Evolutionary conservation across 2,329 filamentous ascomycete genomes (phyloP).

Genomic region (Berkeleyomyces basicola): DNA sequence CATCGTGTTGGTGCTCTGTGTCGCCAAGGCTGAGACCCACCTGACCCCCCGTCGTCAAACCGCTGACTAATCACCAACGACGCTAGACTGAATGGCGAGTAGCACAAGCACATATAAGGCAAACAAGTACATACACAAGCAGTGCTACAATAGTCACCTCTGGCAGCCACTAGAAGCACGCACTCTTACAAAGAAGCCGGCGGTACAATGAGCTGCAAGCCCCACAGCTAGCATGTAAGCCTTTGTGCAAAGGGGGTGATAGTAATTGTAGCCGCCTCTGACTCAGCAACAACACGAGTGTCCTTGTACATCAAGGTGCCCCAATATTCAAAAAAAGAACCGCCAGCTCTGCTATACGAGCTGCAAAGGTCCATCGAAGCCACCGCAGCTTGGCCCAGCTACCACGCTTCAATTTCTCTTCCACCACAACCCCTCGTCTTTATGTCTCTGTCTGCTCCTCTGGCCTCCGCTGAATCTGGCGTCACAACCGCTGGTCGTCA

Average conservation of each 20-base stretch:
- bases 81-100: background rate
- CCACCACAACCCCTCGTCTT: background rate
- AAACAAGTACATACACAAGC: background rate
- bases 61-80: background rate
- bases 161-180: too few relatives aligned
- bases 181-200: too few relatives aligned
- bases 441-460: background rate
- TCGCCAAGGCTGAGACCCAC: background rate
- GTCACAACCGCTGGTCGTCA: constrained; percentile 4
- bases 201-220: too few relatives aligned
- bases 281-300: too few relatives aligned
- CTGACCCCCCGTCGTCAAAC: background rate
- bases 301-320: background rate
- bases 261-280: background rate
- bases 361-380: background rate
- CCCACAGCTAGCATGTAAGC: too few relatives aligned
- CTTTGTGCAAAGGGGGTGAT: background rate
- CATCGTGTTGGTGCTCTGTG: background rate
- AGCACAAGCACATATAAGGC: background rate
- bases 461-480: background rate
- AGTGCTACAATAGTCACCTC: too few relatives aligned
- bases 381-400: background rate
- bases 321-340: background rate
- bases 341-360: background rate
- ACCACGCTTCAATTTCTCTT: background rate